Evolutionary conservation across 306 rosid genomes (phyloP).

Genomic region (Inga oerstediana): DNA sequence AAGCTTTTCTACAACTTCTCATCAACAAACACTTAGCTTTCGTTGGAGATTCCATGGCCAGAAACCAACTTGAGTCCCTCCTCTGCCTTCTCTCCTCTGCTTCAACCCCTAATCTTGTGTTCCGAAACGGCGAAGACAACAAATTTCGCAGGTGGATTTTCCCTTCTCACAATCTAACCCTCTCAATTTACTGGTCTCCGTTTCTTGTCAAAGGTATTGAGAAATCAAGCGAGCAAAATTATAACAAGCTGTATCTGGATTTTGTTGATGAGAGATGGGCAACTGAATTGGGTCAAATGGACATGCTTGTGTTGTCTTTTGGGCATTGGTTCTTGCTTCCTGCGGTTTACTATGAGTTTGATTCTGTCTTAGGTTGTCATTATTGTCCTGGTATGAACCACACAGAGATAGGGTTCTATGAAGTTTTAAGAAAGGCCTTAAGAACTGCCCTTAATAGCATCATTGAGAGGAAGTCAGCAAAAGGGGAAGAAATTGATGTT

Average conservation of each 20-base stretch:
- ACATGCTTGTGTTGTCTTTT: conserved; percentile 64
- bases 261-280: conserved; percentile 82
- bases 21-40: conserved; percentile 74
- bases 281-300: conserved; percentile 54
- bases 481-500: conserved; percentile 46
- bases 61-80: conserved; percentile 91
- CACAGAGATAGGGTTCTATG: conserved; percentile 88
- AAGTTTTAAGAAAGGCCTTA: conserved; percentile 67
- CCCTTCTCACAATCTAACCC: conserved; percentile 52
- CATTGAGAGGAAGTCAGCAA: conserved; percentile 47
- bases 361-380: conserved; percentile 73
- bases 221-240: conserved; percentile 60
- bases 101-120: conserved; percentile 63
- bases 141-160: conserved; percentile 82
- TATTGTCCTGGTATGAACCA: conserved; percentile 78
- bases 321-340: conserved; percentile 97
- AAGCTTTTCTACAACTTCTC: conserved; percentile 57
- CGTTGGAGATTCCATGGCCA: conserved; percentile 98
- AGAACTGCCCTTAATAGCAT: conserved; percentile 59
- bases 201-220: conserved; percentile 80
- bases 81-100: conserved; percentile 76
- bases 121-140: conserved; percentile 54
- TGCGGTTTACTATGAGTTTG: conserved; percentile 73
- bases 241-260: conserved; percentile 68
- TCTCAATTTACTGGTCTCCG: conserved; percentile 91